These are phyloP conservation scores for Nigrospora osmanthi DNA, from an alignment of 2,329 filamentous ascomycete genomes.

Conservation along the genomic window DNA sequence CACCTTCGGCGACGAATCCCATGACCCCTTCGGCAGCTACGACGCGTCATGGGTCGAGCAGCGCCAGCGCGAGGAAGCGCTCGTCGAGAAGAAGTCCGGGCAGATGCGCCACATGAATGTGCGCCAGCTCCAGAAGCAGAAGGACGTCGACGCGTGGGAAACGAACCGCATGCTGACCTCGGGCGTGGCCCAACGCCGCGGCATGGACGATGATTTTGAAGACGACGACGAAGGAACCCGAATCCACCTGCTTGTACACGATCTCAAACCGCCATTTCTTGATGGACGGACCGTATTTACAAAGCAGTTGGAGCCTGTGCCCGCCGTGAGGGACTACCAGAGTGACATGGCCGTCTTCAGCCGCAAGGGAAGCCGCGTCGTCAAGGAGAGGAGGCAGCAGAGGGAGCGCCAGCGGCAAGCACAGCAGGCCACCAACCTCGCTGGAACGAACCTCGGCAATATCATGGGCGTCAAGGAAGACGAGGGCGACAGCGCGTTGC, in stretches of 20 bases:
- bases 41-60: conserved; percentile 63
- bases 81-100: conserved; percentile 73
- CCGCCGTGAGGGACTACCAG: conserved; percentile 85
- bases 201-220: conserved; percentile 74
- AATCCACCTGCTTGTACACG: conserved; percentile 86
- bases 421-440: conserved; percentile 87
- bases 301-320: conserved; percentile 91
- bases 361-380: conserved; percentile 87
- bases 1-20: conserved; percentile 82
- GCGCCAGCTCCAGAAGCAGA: conserved; percentile 75
- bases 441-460: conserved; percentile 87
- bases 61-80: conserved; percentile 63
- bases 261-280: conserved; percentile 87
- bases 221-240: conserved; percentile 86
- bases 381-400: conserved; percentile 84
- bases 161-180: conserved; percentile 97
- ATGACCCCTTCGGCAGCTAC: conserved; percentile 81
- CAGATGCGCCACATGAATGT: conserved; percentile 57
- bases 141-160: conserved; percentile 96
- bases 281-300: conserved; percentile 95
- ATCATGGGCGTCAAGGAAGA: conserved; percentile 94
- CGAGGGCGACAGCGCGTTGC: conserved; percentile 81
- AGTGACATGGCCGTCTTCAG: conserved; percentile 99
- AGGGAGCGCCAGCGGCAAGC: conserved; percentile 90
- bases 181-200: conserved; percentile 83